Evolutionary conservation across 495 filamentous ascomycete genomes (phyloP), one percentile per base, ranked within the genome.

Genomic region (Echria macrotheca): DNA sequence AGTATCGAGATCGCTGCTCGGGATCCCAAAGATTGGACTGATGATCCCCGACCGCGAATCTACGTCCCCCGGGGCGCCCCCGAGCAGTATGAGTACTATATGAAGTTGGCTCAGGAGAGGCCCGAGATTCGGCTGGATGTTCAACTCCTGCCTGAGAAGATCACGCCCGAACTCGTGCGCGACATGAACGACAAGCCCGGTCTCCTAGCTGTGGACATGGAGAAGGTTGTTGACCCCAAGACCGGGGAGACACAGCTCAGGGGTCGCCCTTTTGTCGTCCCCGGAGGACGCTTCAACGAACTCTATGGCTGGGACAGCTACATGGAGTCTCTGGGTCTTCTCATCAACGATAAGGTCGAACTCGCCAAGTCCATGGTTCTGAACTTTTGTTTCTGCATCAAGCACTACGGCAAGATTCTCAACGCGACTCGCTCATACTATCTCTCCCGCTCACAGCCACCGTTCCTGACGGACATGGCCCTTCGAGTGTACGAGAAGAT

Each of bases 401-500:
- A 88, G 67, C 94, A 98, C 67, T 98, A 98, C 63, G 91, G 88
- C 47, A 98, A 96, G 69, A 91, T 97, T 49, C 81, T 96, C 53
- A 98, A 97, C 66, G 93, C 93, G 15, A 98, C 93, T 24, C 83
- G 93, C 28, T 86, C 89, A 8, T 98, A 98, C 75, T 97, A 97
- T 59, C 81, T 97, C 31, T 83, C 79, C 37, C 83, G 93, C 43
- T 93, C 94, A 0, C 93, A 98, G 68, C 93, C 93, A 1, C 94
- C 93, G 15, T 97, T 98, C 70, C 72, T 98, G 37, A 97, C 94
- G 19, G 94, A 97, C 69, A 95, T 98, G 87, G 89, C 94, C 5
- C 72, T 96, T 39, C 82, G 86, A 21, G 85, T 89, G 3, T 97
- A 89, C 58, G 86, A 94, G 47, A 83, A 82, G 48, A 97, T 96